Base-by-base conservation (phyloP, 2,329 filamentous ascomycete species). In the Neofusicoccum parvum region DNA sequence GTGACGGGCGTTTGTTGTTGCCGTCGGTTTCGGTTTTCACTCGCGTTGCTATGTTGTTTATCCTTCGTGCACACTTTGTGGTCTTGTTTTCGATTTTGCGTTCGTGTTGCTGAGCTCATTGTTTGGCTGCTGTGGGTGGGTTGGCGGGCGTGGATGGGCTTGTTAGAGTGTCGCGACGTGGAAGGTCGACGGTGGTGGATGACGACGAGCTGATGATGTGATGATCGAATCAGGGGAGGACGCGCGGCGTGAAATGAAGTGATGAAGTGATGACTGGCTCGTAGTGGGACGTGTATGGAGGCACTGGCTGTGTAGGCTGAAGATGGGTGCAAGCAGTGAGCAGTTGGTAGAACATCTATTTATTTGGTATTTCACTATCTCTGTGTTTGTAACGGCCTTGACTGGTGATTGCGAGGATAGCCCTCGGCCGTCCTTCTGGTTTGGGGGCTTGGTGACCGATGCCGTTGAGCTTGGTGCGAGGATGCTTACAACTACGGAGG, bases 11-110 rank as follows among this genome's bases (percentile, higher is more conserved):
- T 9, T 43, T n/a, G 5, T 4, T 58, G 4, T 12, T 37, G 12
- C 36, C 15, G 49, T 64, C 27, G 12, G 7, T 20, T 32, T 27
- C 34, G 20, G 9, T 64, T 14, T 14, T 36, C 10, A 3, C 5
- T 39, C 53, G 39, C 43, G 58, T 11, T 54, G 23, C 27, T 53
- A n/a, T 17, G n/a, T 43, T 32, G 53, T 49, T 32, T 65, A 58
- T 59, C n/a, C 50, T 49, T 51, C 60, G n/a, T 48, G 37, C 43
- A 45, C 32, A 32, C 11, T 11, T 20, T 39, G 27, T 14, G n/a
- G 27, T 20, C 37, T 10, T 37, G 10, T 49, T 17, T n/a, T 17
- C 50, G 27, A 6, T n/a, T 6, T 7, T 20, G 23, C 20, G 15
- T 32, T n/a, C 20, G 15, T 17, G 6, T 51, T 9, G 17, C 4